Conservation (phyloP, 2,329 filamentous ascomycete genomes). For the Colletotrichum neosansevieriae region DNA sequence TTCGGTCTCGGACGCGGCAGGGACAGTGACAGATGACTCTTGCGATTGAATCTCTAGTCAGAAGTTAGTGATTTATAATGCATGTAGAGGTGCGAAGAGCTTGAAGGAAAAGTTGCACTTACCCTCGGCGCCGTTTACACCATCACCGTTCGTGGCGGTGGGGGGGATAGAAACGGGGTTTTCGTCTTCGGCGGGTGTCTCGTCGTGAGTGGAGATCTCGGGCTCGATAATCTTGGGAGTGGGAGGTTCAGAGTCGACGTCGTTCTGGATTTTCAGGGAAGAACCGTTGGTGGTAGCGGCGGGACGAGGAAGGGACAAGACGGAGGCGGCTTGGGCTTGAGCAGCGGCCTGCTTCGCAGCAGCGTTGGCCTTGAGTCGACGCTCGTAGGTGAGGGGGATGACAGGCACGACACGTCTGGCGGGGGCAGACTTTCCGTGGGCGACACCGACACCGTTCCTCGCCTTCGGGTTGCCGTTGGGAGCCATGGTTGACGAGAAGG, state of each 20-base stretch:
- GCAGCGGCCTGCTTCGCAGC: slow-evolving; percentile 50
- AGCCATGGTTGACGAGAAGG: slow-evolving; percentile 36
- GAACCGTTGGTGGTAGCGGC: slow-evolving; percentile 42
- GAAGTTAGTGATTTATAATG: neutral
- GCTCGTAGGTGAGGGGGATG: slow-evolving; percentile 52
- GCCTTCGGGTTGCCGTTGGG: slow-evolving; percentile 38
- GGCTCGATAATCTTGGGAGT: slow-evolving; percentile 36
- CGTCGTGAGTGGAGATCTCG: slow-evolving; percentile 2
- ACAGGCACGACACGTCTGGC: slow-evolving; percentile 52
- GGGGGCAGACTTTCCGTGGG: slow-evolving; percentile 20
- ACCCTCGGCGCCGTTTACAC: slow-evolving; percentile 25
- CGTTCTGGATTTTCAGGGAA: slow-evolving; percentile 39
- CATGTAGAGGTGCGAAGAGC: neutral
- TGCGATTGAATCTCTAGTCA: slow-evolving; percentile 9
- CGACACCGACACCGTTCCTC: slow-evolving; percentile 38
- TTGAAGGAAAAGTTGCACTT: neutral
- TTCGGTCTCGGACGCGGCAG: slow-evolving; percentile 19
- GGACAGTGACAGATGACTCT: slow-evolving; percentile 14
- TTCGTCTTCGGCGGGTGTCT: neutral
- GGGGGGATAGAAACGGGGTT: neutral
- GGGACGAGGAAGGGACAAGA: slow-evolving; percentile 25
- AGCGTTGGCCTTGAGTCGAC: slow-evolving; percentile 46
- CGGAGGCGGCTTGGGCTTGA: slow-evolving; percentile 44
- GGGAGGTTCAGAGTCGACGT: slow-evolving; percentile 32
- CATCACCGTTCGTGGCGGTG: slow-evolving; percentile 1